These are phyloP conservation scores for Ambrosiella cleistominuta DNA, from an alignment of 2,329 filamentous ascomycete species.

Conservation along the genomic window DNA sequence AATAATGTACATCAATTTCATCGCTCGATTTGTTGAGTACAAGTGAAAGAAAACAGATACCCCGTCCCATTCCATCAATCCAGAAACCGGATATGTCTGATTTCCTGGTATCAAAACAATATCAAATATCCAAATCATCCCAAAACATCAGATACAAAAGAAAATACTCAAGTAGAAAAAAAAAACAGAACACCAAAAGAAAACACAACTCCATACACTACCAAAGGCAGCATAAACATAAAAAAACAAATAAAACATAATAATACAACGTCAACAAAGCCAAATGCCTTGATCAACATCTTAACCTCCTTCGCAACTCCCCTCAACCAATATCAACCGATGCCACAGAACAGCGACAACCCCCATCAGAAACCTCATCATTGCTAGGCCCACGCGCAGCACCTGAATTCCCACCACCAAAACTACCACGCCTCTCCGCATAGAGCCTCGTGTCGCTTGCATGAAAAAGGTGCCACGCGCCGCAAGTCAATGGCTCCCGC, in stretches of 20 bases:
- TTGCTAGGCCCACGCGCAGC: slow-evolving; percentile 13
- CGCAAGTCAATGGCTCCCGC: slow-evolving; percentile 15
- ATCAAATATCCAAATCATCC: no score
- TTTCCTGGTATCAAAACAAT: no score
- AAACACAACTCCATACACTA: background rate
- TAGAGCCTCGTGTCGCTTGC: slow-evolving; percentile 11
- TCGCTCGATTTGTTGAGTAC: no score
- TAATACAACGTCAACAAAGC: background rate
- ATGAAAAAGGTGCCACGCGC: slow-evolving; percentile 12
- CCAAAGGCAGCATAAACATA: background rate
- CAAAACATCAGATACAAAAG: no score
- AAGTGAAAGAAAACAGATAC: no score
- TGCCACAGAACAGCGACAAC: slow-evolving; percentile 12
- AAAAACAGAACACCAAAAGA: background rate
- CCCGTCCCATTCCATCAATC: no score
- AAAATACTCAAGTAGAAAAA: background rate
- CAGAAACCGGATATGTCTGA: no score
- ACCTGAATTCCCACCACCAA: slow-evolving; percentile 14
- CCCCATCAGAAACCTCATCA: slow-evolving; percentile 14
- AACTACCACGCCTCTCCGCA: slow-evolving; percentile 12
- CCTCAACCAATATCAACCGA: slow-evolving; percentile 6
- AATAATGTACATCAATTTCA: no score
- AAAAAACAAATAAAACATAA: background rate
- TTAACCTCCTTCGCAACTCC: background rate
- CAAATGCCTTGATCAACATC: background rate